A percentile compares a stretch with the other conserved stretches of the same genome.
These are phyloP conservation scores for Phlyctochytrium planicorne DNA, from an alignment of 192 early-diverging fungal species.

Conservation along the genomic window DNA sequence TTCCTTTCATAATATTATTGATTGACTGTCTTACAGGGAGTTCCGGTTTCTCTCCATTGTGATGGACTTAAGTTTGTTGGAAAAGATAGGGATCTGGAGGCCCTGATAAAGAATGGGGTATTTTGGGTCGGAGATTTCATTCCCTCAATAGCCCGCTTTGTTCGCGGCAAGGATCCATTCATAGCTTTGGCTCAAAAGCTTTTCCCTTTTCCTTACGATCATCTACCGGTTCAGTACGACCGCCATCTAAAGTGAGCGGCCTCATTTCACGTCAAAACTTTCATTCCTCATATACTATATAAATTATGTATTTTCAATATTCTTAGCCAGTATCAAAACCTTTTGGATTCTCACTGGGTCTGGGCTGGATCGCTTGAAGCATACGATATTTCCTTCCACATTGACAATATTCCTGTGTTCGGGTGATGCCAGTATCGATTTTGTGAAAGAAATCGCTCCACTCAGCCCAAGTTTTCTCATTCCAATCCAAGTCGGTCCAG, in stretches of 20 bases:
- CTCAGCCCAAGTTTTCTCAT: no score
- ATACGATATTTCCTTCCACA: no score
- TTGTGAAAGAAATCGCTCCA: no score
- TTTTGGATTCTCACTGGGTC: no score
- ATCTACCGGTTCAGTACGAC: slow-evolving; percentile 22
- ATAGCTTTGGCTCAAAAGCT: slow-evolving; percentile 7
- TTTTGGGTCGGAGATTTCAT: slow-evolving; percentile 19
- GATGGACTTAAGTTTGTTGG: slow-evolving; percentile 18
- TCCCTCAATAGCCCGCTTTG: neutral
- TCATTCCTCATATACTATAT: no score
- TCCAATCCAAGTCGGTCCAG: no score
- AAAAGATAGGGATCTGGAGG: slow-evolving; percentile 14
- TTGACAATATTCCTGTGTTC: no score
- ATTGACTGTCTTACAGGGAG: slow-evolving; percentile 6
- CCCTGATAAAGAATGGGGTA: slow-evolving; percentile 19
- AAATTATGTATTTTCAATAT: no score
- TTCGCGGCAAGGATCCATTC: neutral
- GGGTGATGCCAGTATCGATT: no score
- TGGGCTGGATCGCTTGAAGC: no score
- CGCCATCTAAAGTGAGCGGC: slow-evolving; percentile 6
- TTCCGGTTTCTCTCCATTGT: slow-evolving; percentile 25
- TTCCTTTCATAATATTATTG: neutral
- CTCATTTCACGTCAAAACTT: no score
- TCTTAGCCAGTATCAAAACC: no score
- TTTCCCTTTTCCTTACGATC: slow-evolving; percentile 27